Evolutionary conservation across 2,329 filamentous ascomycete species (phyloP).

Genomic region (Lachnellula suecica): DNA sequence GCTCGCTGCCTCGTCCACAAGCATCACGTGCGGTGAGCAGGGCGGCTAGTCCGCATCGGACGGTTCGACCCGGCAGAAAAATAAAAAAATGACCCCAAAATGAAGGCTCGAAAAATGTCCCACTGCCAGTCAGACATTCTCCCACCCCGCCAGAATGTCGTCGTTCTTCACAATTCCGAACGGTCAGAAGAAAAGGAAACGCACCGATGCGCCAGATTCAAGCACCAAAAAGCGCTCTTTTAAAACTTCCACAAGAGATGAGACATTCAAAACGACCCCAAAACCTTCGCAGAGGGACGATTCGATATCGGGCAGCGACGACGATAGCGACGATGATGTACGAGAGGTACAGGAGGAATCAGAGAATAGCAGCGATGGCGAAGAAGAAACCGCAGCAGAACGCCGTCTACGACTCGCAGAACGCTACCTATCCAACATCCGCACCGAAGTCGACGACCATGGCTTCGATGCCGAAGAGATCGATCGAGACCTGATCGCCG

Average conservation of each 20-base stretch:
- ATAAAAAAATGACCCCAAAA: too few relatives aligned
- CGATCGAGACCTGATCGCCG: slow-evolving; percentile 87
- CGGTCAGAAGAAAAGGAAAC: slow-evolving; percentile 88
- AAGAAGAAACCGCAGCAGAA: slow-evolving; percentile 86
- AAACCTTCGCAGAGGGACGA: slow-evolving; percentile 43
- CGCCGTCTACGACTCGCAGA: slow-evolving; percentile 84
- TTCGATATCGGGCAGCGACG: slow-evolving; percentile 84
- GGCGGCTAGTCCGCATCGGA: too few relatives aligned
- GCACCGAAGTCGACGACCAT: slow-evolving; percentile 74
- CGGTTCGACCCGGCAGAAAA: too few relatives aligned
- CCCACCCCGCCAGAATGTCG: slow-evolving; percentile 59
- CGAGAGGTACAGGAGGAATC: slow-evolving; percentile 59
- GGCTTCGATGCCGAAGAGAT: slow-evolving; percentile 95
- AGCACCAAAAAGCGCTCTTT: too few relatives aligned
- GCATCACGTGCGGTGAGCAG: slow-evolving; percentile 13
- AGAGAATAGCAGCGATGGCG: slow-evolving; percentile 49
- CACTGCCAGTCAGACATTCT: not conserved
- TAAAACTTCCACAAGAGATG: too few relatives aligned
- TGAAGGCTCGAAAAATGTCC: too few relatives aligned
- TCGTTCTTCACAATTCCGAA: slow-evolving; percentile 93
- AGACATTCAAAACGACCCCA: slow-evolving; percentile 55
- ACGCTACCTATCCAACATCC: slow-evolving; percentile 87
- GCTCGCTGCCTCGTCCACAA: slow-evolving; percentile 28
- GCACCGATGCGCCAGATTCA: too few relatives aligned
- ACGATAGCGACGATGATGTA: slow-evolving; percentile 61